Base-by-base conservation (phyloP, 257 asterid species). In the Buddleja alternifolia region DNA sequence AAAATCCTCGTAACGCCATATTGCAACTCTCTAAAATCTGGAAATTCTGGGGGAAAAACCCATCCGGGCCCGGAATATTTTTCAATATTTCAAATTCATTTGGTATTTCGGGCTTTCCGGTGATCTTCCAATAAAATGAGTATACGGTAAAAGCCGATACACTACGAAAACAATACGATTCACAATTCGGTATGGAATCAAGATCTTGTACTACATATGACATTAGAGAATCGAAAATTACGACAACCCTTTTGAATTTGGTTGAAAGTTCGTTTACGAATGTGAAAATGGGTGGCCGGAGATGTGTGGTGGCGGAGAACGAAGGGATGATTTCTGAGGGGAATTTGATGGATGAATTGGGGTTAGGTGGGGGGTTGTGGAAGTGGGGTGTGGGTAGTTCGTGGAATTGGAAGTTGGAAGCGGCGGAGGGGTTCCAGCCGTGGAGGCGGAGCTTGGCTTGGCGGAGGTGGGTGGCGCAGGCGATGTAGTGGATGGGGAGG, bases 321-420 rank as follows among this genome's bases (percentile, higher is more conserved):
- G 80, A 24, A 0, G 89, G 90, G 1, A 74, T 1, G 0, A 85
- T 60, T 1, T 90, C 95, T 0, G 71, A 15, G 0, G 96, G 96
- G 60, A 80, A 84, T 36, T 83, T 83, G 19, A 14, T 52, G 0
- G 75, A 8, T 4, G 83, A 48, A 24, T 75, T 48, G 36, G 90
- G 89, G 5, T 83, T 21, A 0, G 96, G 93, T 1, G 73, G 70
- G 0, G 81, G 83, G 77, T 59, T 77, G 21, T 40, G 2, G 51
- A 60, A 74, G 6, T 24, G 8, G 2, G 86, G 76, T 0, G 59
- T 60, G 16, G 70, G 62, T 60, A 73, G 21, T 16, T 73, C 73
- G 6, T 73, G 87, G 84, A 82, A 80, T 9, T 70, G 37, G 0
- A 80, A 15, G 55, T 50, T 66, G 24, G 74, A 1, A 3, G 12